Conservation (phyloP, 177 flowering plant species). For the Telopea speciosissima region DNA sequence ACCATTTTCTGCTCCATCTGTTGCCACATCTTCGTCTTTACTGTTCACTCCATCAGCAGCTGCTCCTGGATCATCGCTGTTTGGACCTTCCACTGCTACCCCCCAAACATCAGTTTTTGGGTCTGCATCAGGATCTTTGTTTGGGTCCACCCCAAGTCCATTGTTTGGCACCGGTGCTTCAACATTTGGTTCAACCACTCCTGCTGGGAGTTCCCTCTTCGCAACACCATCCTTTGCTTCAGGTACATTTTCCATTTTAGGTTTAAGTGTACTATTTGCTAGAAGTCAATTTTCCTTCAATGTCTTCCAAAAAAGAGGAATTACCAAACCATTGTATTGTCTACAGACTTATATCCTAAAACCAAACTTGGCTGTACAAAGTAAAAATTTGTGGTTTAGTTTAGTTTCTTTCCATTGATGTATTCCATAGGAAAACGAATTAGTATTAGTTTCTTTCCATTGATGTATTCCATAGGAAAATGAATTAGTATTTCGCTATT, state of each 20-base stretch:
- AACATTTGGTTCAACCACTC: slow-evolving; percentile 25
- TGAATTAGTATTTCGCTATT: too few species aligned
- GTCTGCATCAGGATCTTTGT: slow-evolving; percentile 31
- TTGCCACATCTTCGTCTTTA: slow-evolving; percentile 36
- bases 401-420: too few species aligned
- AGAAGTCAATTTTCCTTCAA: too few species aligned
- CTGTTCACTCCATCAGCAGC: slow-evolving; percentile 64
- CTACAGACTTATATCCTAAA: too few species aligned
- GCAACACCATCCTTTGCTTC: slow-evolving; percentile 66
- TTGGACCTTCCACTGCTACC: slow-evolving; percentile 49
- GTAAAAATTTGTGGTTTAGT: too few species aligned
- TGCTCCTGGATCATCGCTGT: slow-evolving; percentile 49
- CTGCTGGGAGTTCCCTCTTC: slow-evolving; percentile 54
- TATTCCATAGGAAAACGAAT: too few species aligned
- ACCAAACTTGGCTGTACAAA: too few species aligned
- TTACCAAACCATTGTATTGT: too few species aligned
- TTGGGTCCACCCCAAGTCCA: slow-evolving; percentile 45
- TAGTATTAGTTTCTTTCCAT: too few species aligned
- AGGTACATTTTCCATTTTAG: slow-evolving; percentile 33
- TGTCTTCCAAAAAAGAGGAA: too few species aligned
- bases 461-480: too few species aligned
- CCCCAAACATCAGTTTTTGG: slow-evolving; percentile 40
- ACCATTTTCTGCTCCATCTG: slow-evolving; percentile 47
- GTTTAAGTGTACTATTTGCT: background rate
- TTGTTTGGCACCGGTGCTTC: slow-evolving; percentile 43